Percentiles rank a stretch among this genome's conserved stretches.
phyloP scores from a whole-genome alignment of 202 grass and related monocot species.

The Musa balbisiana region DNA sequence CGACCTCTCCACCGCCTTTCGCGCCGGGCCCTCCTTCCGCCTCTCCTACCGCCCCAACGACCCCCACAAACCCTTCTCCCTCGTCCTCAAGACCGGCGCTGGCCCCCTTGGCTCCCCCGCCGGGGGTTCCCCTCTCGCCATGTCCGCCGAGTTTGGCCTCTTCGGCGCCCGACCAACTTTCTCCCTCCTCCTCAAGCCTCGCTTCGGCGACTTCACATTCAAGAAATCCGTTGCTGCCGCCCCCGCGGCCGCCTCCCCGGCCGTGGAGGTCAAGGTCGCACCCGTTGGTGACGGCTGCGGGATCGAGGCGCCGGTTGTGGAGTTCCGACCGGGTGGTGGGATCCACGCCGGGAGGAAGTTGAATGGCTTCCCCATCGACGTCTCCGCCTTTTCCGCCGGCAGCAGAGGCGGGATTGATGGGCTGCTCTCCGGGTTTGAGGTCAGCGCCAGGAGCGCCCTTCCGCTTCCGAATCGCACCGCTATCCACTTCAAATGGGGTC shows the following conservation, averaged over 20 bases:
- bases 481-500: conserved; percentile 65
- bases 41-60: conserved; percentile 84
- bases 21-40: conserved; percentile 47
- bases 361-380: conserved; percentile 42
- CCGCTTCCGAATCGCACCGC: conserved; percentile 45
- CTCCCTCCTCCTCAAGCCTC: conserved; percentile 55
- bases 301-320: not conserved
- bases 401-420: conserved; percentile 23
- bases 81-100: conserved; percentile 54
- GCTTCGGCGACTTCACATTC: conserved; percentile 69
- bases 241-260: not conserved
- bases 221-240: conserved; percentile 45
- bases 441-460: conserved; percentile 64
- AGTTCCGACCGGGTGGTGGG: conserved; percentile 30
- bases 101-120: conserved; percentile 63
- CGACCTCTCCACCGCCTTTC: conserved; percentile 61
- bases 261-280: conserved; percentile 26
- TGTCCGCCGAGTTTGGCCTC: conserved; percentile 78
- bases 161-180: conserved; percentile 30
- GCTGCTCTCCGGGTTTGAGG: conserved; percentile 57
- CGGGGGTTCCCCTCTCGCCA: conserved; percentile 45
- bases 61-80: conserved; percentile 43
- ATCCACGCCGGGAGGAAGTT: conserved; percentile 1
- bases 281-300: conserved; percentile 11
- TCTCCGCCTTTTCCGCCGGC: conserved; percentile 30